phyloP scores from a whole-genome alignment of 768 basidiomycete genomes.

The Gelatoporia subvermispora region DNA sequence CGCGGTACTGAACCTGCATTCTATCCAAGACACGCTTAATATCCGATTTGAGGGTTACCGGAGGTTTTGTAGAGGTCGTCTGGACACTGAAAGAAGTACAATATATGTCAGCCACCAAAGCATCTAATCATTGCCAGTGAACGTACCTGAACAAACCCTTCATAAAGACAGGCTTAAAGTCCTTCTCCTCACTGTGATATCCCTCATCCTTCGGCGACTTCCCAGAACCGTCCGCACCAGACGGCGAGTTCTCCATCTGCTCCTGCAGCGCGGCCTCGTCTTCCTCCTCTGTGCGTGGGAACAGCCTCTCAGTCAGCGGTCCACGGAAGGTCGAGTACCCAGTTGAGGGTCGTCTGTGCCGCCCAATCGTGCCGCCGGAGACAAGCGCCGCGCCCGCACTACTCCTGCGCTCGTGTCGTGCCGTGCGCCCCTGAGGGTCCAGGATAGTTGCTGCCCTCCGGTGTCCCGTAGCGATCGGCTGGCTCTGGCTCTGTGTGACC shows the following conservation, averaged over 20 bases:
- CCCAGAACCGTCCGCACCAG: conserved; percentile 31
- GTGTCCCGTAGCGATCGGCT: conserved; percentile 56
- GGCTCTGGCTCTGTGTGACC: conserved; percentile 41
- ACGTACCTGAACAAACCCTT: conserved; percentile 92
- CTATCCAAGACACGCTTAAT: conserved; percentile 84
- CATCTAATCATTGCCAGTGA: neutral
- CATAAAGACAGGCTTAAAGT: conserved; percentile 90
- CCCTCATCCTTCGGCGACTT: conserved; percentile 26
- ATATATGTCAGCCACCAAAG: conserved; percentile 1
- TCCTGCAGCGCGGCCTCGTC: conserved; percentile 32
- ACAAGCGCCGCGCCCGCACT: conserved; percentile 66
- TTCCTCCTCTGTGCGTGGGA: conserved; percentile 46
- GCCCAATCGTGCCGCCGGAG: conserved; percentile 54
- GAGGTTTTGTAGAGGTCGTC: conserved; percentile 90
- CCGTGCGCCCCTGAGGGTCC: conserved; percentile 59
- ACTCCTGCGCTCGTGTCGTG: conserved; percentile 69
- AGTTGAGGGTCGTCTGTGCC: conserved; percentile 69
- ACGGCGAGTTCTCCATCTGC: conserved; percentile 37
- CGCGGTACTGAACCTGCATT: conserved; percentile 92
- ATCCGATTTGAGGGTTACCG: conserved; percentile 75
- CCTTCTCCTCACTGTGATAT: conserved; percentile 58
- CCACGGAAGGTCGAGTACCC: conserved; percentile 41
- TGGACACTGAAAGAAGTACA: conserved; percentile 57
- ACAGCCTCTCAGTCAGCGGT: conserved; percentile 38
- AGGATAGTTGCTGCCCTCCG: conserved; percentile 75